Evolutionary conservation across 169 alveolate genomes (phyloP).

Genomic region (Sarcocystis neurona): DNA sequence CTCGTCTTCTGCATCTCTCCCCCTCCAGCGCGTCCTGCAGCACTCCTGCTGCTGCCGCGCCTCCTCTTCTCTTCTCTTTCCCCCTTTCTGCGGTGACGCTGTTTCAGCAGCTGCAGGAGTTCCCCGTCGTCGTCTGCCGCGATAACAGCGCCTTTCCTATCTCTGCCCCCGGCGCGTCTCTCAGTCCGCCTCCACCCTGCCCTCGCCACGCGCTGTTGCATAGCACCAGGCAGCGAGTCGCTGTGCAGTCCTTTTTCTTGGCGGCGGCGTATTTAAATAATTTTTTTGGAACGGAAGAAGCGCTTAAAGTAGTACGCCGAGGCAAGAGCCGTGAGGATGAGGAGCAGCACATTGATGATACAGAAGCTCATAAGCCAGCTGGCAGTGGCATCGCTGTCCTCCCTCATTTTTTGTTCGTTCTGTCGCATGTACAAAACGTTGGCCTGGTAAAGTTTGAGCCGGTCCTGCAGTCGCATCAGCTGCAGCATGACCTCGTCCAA

Average conservation of each 20-base stretch:
- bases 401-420: constrained; percentile 50
- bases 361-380: constrained; percentile 37
- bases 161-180: too few species aligned
- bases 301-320: constrained; percentile 63
- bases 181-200: too few species aligned
- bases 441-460: constrained; percentile 57
- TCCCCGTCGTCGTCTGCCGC: too few species aligned
- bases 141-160: too few species aligned
- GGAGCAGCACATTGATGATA: constrained; percentile 40
- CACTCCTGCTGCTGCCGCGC: not conserved
- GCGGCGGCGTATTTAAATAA: constrained; percentile 25
- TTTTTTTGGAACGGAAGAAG: constrained; percentile 61
- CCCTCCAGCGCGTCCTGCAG: not conserved
- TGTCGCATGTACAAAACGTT: constrained; percentile 58
- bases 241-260: not conserved
- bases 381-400: constrained; percentile 52
- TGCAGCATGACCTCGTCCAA: constrained; percentile 62
- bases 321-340: constrained; percentile 38
- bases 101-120: too few species aligned
- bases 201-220: too few species aligned
- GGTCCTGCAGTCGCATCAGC: constrained; percentile 56
- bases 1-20: not conserved
- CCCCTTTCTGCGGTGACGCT: not conserved
- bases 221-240: too few species aligned
- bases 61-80: not conserved